Conservation (phyloP, 192 early-diverging fungal species). For the Chytriomyces confervae region DNA sequence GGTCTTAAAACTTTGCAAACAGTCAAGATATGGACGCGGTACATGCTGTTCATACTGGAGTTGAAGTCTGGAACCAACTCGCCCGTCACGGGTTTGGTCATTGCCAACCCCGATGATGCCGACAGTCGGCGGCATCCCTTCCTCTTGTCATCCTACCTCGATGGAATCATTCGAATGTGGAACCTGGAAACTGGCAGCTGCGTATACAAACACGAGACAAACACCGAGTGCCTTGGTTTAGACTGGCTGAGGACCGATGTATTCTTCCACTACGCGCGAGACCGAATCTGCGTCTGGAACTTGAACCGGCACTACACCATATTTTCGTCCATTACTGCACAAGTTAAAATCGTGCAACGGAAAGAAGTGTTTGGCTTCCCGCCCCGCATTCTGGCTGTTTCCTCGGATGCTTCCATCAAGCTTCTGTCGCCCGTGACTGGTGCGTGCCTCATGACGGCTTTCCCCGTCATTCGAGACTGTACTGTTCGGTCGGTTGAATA, state of each 20-base stretch:
- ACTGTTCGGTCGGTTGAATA: slow-evolving; percentile 39
- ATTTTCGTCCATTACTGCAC: slow-evolving; percentile 42
- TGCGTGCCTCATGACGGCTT: slow-evolving; percentile 46
- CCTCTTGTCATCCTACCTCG: slow-evolving; percentile 53
- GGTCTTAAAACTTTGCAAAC: slow-evolving; percentile 5
- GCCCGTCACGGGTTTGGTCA: slow-evolving; percentile 50
- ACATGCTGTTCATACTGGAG: slow-evolving; percentile 47
- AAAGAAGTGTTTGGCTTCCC: slow-evolving; percentile 20
- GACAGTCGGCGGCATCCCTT: slow-evolving; percentile 40
- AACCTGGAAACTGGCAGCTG: slow-evolving; percentile 52
- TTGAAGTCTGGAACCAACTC: slow-evolving; percentile 50
- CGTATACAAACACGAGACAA: slow-evolving; percentile 45
- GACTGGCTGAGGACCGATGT: slow-evolving; percentile 49
- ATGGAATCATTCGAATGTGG: slow-evolving; percentile 59
- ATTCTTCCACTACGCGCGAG: slow-evolving; percentile 50
- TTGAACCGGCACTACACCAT: slow-evolving; percentile 50
- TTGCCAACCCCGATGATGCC: slow-evolving; percentile 36
- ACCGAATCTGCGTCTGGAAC: slow-evolving; percentile 51
- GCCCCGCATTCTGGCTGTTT: slow-evolving; percentile 50
- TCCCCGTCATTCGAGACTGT: slow-evolving; percentile 55
- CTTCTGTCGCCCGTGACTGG: slow-evolving; percentile 57
- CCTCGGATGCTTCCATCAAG: slow-evolving; percentile 48
- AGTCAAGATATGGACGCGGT: slow-evolving; percentile 60
- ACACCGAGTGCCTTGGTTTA: slow-evolving; percentile 48
- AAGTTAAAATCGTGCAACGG: slow-evolving; percentile 29